phyloP scores from a whole-genome alignment of 1,139 yeast species.

The Neolecta irregularis region DNA sequence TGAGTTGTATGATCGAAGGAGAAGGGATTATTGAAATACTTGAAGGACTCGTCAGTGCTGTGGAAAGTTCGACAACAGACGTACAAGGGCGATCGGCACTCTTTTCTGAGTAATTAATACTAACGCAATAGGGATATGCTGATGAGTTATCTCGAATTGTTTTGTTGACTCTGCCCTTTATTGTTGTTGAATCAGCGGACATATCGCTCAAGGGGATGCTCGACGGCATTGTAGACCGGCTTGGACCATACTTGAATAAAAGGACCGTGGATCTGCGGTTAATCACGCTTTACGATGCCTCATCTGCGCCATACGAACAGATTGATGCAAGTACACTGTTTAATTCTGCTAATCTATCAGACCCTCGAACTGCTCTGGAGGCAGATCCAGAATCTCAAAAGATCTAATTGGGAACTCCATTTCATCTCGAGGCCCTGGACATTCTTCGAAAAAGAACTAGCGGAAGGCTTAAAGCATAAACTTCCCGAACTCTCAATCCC shows the following conservation, averaged over 20 bases:
- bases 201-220: not conserved
- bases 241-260: conserved; percentile 10
- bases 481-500: conserved; percentile 27
- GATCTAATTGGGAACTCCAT: conserved; percentile 9
- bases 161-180: conserved; percentile 53
- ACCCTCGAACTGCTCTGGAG: conserved; percentile 8
- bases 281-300: conserved; percentile 15
- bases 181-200: conserved; percentile 1
- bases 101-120: conserved; percentile 4
- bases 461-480: conserved; percentile 26
- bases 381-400: conserved; percentile 10
- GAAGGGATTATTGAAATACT: conserved; percentile 39
- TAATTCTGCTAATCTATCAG: not conserved
- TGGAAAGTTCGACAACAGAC: conserved; percentile 27
- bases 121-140: conserved; percentile 32
- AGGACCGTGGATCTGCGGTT: conserved; percentile 7
- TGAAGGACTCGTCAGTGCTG: conserved; percentile 42
- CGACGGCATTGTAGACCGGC: not conserved
- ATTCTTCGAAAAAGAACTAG: conserved; percentile 16
- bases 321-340: conserved; percentile 4
- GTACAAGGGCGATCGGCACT: conserved; percentile 4
- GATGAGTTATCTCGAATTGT: conserved; percentile 55
- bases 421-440: conserved; percentile 5
- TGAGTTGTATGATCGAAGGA: conserved; percentile 41
- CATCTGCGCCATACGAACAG: conserved; percentile 15